These are phyloP conservation scores for Stephania yunnanensis DNA, from an alignment of 164 flowering plant species.

Conservation along the genomic window DNA sequence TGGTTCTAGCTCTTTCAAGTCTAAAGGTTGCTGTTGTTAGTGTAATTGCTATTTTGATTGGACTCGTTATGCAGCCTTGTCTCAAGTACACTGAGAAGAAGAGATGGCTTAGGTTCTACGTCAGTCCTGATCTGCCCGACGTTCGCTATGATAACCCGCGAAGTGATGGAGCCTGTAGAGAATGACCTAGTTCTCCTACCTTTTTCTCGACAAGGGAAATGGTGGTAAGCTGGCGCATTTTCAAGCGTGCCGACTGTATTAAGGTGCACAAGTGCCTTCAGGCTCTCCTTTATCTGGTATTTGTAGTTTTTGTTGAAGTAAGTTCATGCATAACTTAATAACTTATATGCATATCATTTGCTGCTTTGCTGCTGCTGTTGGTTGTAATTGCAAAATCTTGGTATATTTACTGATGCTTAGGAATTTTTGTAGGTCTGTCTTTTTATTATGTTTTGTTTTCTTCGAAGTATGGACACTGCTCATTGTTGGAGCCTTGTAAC, in stretches of 20 bases:
- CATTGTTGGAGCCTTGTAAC: not conserved
- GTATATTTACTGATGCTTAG: not conserved
- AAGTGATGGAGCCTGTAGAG: not conserved
- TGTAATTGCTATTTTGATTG: constrained; percentile 33
- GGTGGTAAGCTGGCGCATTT: not conserved
- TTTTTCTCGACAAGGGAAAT: not conserved
- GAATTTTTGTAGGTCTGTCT: not conserved
- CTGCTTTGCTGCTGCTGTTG: not conserved
- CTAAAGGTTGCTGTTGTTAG: constrained; percentile 37
- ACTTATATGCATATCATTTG: not conserved
- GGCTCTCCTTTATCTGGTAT: not conserved
- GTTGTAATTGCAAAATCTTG: not conserved
- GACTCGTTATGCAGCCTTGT: constrained; percentile 37
- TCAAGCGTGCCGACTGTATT: not conserved
- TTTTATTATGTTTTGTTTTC: not conserved
- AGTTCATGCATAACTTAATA: not conserved
- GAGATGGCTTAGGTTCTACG: constrained; percentile 47
- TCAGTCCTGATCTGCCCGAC: constrained; percentile 42
- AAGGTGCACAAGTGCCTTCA: not conserved
- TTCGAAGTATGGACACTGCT: not conserved
- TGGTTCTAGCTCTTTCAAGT: constrained; percentile 36
- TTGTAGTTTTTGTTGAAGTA: not conserved
- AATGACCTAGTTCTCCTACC: not conserved
- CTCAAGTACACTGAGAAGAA: constrained; percentile 33
- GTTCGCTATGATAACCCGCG: constrained; percentile 10